These are phyloP conservation scores for Aspergillus ellipticus DNA, from an alignment of 495 filamentous ascomycete species.

Conservation along the genomic window DNA sequence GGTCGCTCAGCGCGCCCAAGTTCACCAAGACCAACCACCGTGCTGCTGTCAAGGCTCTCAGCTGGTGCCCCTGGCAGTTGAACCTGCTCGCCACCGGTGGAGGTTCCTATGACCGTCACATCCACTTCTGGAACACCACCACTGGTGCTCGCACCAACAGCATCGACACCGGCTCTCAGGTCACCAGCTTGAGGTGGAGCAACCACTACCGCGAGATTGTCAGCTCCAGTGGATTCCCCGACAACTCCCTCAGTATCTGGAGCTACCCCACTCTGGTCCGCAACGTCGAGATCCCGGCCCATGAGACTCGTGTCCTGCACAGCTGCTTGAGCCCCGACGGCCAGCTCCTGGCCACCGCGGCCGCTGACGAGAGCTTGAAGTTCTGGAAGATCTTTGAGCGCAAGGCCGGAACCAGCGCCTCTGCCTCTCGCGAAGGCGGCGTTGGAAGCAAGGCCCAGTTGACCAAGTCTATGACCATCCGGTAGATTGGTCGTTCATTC, in stretches of 20 bases:
- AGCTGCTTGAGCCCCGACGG: constrained; percentile 93
- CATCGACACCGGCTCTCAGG: constrained; percentile 96
- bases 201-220: constrained; percentile 97
- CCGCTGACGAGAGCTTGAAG: constrained; percentile 94
- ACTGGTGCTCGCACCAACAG: constrained; percentile 96
- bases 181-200: constrained; percentile 93
- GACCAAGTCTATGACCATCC: constrained; percentile 96
- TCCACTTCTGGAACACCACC: constrained; percentile 99
- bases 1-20: constrained; percentile 86
- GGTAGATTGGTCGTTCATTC: constrained; percentile 50
- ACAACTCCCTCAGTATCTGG: constrained; percentile 98
- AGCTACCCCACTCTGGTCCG: constrained; percentile 94
- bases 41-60: constrained; percentile 94
- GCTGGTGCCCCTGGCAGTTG: constrained; percentile 98
- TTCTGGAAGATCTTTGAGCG: constrained; percentile 99
- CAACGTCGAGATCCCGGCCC: constrained; percentile 97
- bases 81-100: constrained; percentile 96
- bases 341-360: constrained; percentile 93
- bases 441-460: constrained; percentile 66
- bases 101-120: constrained; percentile 93
- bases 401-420: constrained; percentile 68
- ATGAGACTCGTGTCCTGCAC: constrained; percentile 94
- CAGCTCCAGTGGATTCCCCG: constrained; percentile 95
- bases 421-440: constrained; percentile 52
- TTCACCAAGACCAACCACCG: constrained; percentile 99